These are phyloP conservation scores for Pneumocystis oryctolagi DNA, from an alignment of 1,139 yeast genomes.

Conservation along the genomic window DNA sequence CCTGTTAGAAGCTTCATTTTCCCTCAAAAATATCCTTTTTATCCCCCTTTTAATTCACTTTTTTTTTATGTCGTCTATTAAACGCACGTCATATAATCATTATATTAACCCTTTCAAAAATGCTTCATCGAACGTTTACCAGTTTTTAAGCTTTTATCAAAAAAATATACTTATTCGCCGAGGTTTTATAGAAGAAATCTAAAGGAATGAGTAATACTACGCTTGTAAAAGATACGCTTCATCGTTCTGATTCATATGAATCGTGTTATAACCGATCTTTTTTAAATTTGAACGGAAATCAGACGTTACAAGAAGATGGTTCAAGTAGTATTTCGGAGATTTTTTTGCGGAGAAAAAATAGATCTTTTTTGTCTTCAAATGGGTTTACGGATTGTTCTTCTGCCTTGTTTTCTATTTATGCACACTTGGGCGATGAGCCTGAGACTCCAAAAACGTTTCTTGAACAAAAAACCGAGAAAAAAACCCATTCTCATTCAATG, in stretches of 20 bases:
- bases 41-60: neutral
- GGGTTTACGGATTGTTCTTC: neutral
- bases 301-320: neutral
- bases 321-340: neutral
- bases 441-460: neutral
- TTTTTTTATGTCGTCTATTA: neutral
- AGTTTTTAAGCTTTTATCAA: no score
- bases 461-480: neutral
- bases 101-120: no score
- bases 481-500: neutral
- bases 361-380: neutral
- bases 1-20: conserved; percentile 5
- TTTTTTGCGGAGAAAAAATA: neutral
- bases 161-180: no score
- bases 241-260: neutral
- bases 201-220: neutral
- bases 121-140: no score
- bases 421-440: neutral
- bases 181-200: neutral
- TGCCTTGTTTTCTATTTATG: neutral
- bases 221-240: neutral
- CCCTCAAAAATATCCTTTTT: neutral
- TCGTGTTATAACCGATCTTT: neutral
- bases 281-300: neutral
- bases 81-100: no score